Conservation (phyloP, 305 asterid genomes). For the Solanum hybrid region DNA sequence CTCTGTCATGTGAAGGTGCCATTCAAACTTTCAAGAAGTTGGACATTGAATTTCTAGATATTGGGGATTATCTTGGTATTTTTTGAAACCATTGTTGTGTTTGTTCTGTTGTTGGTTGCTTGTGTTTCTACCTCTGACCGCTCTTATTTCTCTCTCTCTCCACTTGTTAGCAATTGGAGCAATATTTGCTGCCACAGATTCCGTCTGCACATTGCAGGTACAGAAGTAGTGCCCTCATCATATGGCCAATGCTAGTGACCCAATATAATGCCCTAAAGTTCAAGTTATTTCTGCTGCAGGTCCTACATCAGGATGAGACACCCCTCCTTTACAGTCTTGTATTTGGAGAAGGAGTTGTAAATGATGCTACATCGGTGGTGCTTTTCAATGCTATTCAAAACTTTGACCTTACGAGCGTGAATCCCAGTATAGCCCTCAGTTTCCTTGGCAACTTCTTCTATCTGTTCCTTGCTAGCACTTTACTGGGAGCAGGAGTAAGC, state of each 20-base stretch:
- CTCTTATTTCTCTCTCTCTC: not conserved
- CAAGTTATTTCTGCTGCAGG: slow-evolving; percentile 16
- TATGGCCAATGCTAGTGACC: not conserved
- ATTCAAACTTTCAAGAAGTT: slow-evolving; percentile 16
- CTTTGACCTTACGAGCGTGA: slow-evolving; percentile 20
- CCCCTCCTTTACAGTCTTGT: slow-evolving; percentile 41
- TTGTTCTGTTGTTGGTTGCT: not conserved
- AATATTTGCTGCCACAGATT: slow-evolving; percentile 43
- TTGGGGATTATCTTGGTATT: slow-evolving; percentile 41
- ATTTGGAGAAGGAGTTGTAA: slow-evolving; percentile 40
- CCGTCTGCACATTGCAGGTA: slow-evolving; percentile 47
- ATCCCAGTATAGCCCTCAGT: slow-evolving; percentile 17
- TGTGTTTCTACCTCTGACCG: not conserved
- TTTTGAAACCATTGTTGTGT: not conserved
- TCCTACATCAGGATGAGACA: slow-evolving; percentile 37
- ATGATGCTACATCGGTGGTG: slow-evolving; percentile 43
- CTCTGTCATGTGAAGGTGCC: slow-evolving; percentile 18
- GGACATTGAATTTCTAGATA: slow-evolving; percentile 21
- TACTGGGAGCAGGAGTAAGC: slow-evolving; percentile 27
- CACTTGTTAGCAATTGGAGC: slow-evolving; percentile 29
- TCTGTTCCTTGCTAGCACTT: slow-evolving; percentile 33
- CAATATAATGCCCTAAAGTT: not conserved
- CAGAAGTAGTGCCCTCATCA: not conserved
- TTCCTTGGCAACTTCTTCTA: slow-evolving; percentile 29
- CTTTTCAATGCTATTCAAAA: slow-evolving; percentile 37